Evolutionary conservation across 352 stramenopile species (phyloP).

Genomic region (Achlya hypogyna): DNA sequence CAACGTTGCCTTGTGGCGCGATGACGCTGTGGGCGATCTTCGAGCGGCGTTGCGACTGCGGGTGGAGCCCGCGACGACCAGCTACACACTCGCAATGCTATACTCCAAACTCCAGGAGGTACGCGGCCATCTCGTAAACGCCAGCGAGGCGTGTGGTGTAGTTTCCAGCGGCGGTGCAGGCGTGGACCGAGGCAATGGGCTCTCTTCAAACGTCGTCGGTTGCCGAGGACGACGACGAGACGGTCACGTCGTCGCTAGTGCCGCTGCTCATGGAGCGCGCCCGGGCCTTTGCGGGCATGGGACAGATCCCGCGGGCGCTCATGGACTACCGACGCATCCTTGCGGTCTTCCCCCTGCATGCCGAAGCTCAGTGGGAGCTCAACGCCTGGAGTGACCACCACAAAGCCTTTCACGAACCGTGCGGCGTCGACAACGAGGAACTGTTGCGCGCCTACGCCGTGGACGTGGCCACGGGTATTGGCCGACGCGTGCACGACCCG

Average conservation of each 20-base stretch:
- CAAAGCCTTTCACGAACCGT: background rate
- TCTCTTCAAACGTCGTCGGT: background rate
- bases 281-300: background rate
- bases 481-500: constrained; percentile 6
- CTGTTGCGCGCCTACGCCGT: background rate
- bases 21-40: background rate
- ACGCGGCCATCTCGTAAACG: background rate
- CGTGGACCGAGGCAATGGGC: background rate
- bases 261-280: constrained; percentile 8
- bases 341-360: background rate
- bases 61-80: constrained; percentile 1
- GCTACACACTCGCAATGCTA: constrained; percentile 1
- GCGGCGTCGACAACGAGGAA: constrained; percentile 5
- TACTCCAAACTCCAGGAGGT: constrained; percentile 8
- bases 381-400: background rate
- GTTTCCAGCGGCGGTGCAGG: background rate
- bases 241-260: background rate
- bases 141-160: background rate
- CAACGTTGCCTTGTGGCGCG: background rate
- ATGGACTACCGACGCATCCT: constrained; percentile 14
- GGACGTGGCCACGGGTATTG: background rate
- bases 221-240: background rate
- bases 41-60: background rate
- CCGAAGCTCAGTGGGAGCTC: background rate
- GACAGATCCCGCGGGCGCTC: background rate